Conservation (phyloP, 345 rosid species). For the Carallia pectinifolia region DNA sequence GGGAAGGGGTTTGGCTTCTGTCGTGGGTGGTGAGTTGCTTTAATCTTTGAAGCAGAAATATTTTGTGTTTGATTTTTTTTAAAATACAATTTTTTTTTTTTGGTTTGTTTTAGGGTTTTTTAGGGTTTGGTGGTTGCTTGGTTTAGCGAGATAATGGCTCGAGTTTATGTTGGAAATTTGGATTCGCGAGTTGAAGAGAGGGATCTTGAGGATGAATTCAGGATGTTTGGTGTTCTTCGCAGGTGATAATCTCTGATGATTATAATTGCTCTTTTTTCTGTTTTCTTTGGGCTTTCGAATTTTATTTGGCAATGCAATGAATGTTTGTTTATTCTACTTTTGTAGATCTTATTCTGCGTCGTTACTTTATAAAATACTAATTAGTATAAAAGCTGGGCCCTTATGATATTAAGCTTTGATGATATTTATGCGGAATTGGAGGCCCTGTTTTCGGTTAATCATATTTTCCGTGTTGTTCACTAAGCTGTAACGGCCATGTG, state of each 20-base stretch:
- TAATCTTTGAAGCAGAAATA: background rate
- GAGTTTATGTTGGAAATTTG: constrained; percentile 73
- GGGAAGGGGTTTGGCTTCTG: no score
- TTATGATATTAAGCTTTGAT: no score
- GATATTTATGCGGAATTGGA: no score
- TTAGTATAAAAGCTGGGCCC: no score
- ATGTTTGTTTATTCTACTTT: background rate
- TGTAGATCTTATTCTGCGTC: background rate
- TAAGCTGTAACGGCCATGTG: no score
- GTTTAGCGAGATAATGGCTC: constrained; percentile 39
- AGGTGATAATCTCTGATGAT: constrained; percentile 32
- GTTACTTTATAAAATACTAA: no score
- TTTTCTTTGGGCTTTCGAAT: background rate
- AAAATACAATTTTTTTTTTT: background rate
- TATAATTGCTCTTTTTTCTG: background rate
- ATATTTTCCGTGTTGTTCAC: no score
- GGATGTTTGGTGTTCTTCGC: constrained; percentile 63
- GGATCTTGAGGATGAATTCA: constrained; percentile 79
- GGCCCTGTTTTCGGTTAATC: no score
- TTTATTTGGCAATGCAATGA: no score
- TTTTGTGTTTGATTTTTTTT: background rate
- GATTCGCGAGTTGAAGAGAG: constrained; percentile 67
- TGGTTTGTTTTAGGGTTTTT: background rate
- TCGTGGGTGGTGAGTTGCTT: no score
- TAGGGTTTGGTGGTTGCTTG: constrained; percentile 4